Evolutionary conservation across 2,329 filamentous ascomycete genomes (phyloP), one percentile per base, ranked within the genome.

Genomic region (Colletotrichum sp.): DNA sequence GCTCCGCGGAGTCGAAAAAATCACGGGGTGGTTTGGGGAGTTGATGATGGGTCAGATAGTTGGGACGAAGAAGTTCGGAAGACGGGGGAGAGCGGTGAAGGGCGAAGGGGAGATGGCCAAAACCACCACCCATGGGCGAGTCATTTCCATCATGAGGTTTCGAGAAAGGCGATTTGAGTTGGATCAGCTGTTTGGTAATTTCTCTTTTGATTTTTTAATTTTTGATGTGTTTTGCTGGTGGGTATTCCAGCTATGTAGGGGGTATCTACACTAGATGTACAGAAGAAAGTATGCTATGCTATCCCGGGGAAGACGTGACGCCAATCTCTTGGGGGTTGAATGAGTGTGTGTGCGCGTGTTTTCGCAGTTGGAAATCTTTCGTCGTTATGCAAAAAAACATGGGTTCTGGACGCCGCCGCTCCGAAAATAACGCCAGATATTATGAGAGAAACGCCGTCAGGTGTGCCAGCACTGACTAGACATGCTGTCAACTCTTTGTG

Each of bases 211-310:
- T 52, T 27, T 22, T 60, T 30, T 11, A 16, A 25, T 64, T 28
- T 28, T 22, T 22, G n/a, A 11, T 30, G 8, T 44, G 4, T n/a
- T 32, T 19, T 34, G 59, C 59, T n/a, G 60, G 44, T 52, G 44
- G 44, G 44, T 52, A 22, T 52, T 22, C 44, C 60, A 25, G 61
- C 61, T 4, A 64, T 16, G 25, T 64, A 28, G 36, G 61, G 67
- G 67, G 66, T 68, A 68, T 68, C 66, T 69, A 69, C 48, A 69
- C 67, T 69, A 69, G 32, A 60, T 61, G 55, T 69, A 69, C 67
- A 69, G 25, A 68, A 61, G 34, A 36, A 69, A 69, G 8, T 15
- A 28, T 36, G 19, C 65, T 13, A 52, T 52, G 44, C 44, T 52
- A 52, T 52, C 44, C 44, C 44, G 30, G 30, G 44, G n/a, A 39